These are phyloP conservation scores for Gigaspora rosea DNA, from an alignment of 192 early-diverging fungal genomes.

Conservation along the genomic window DNA sequence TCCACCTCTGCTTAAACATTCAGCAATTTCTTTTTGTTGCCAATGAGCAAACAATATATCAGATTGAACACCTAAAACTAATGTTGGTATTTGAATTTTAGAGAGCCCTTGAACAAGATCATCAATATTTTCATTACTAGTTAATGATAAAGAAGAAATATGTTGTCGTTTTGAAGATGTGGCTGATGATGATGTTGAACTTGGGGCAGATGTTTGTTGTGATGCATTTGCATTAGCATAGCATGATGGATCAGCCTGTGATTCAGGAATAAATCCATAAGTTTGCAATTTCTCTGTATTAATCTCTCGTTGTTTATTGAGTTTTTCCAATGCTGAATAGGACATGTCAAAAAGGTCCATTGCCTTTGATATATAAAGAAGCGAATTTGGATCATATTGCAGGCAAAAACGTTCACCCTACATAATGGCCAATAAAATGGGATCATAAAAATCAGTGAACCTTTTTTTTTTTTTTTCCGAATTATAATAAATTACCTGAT, in stretches of 20 bases:
- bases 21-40: conserved; percentile 97
- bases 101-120: conserved; percentile 76
- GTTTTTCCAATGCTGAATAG: conserved; percentile 45
- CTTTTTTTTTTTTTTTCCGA: neutral
- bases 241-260: conserved; percentile 35
- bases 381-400: conserved; percentile 92
- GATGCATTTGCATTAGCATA: conserved; percentile 22
- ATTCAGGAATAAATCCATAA: conserved; percentile 34
- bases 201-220: neutral
- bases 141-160: conserved; percentile 24
- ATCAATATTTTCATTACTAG: conserved; percentile 32
- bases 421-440: neutral
- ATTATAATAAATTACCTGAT: conserved; percentile 48
- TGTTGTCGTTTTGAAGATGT: neutral
- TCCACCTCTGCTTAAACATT: conserved; percentile 78
- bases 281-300: conserved; percentile 40
- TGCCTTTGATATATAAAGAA: conserved; percentile 92
- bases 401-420: conserved; percentile 90
- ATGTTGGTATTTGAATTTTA: conserved; percentile 72
- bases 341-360: conserved; percentile 99
- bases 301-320: conserved; percentile 43
- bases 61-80: conserved; percentile 92
- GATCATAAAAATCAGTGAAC: neutral
- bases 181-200: neutral
- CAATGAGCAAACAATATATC: conserved; percentile 94